Conservation (phyloP, 345 rosid genomes). For the Syzygium jambos region DNA sequence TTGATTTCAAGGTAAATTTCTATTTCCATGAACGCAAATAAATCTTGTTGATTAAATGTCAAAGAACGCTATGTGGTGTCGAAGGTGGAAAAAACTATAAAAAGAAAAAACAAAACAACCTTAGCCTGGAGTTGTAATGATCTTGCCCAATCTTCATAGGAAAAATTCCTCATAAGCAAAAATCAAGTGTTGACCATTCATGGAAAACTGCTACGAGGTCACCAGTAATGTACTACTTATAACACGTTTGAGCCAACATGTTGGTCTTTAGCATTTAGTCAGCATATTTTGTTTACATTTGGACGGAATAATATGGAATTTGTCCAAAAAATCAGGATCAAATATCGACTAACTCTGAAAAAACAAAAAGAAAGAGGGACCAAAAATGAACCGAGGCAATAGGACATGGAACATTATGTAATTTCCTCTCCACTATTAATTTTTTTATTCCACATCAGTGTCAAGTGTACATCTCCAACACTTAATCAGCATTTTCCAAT, state of each 20-base stretch:
- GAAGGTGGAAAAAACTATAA: background rate
- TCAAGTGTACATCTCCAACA: background rate
- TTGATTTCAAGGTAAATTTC: background rate
- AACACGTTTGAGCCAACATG: background rate
- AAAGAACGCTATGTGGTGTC: background rate
- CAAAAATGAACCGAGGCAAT: background rate
- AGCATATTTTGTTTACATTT: background rate
- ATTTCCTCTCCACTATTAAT: background rate
- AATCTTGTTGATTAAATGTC: background rate
- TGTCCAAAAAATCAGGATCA: background rate
- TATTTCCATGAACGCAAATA: background rate
- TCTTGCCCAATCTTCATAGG: background rate
- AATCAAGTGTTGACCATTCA: background rate
- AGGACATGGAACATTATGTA: background rate
- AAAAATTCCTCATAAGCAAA: background rate
- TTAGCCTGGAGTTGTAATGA: background rate
- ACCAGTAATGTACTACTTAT: background rate
- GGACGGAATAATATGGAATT: background rate
- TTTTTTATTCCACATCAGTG: background rate
- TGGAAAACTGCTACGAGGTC: background rate
- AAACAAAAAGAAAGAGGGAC: background rate
- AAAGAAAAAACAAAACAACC: background rate
- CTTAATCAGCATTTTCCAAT: background rate
- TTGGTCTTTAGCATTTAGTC: background rate
- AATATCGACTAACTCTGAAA: background rate